Conservation (phyloP, 805 yeast species). For the Zygosaccharomyces bisporus region DNA sequence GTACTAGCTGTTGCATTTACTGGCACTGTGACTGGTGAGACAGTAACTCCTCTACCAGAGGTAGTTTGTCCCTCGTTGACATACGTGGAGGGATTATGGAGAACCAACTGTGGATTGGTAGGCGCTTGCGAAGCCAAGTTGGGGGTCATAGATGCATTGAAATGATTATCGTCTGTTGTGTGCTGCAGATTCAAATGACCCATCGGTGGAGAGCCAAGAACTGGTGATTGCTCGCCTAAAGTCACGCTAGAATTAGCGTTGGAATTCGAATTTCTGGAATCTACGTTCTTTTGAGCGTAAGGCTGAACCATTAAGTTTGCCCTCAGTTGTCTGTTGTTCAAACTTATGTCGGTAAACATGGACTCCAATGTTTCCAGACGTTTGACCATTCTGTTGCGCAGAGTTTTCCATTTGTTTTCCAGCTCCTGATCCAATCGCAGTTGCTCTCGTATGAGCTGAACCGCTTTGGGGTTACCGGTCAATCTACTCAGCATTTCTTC, state of each 20-base stretch:
- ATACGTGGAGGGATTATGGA: constrained; percentile 24
- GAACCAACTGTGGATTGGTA: constrained; percentile 12
- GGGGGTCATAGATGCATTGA: not conserved
- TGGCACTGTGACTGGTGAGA: constrained; percentile 6
- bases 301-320: constrained; percentile 23
- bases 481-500: constrained; percentile 26
- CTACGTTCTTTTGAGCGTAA: constrained; percentile 14
- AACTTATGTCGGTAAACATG: constrained; percentile 24
- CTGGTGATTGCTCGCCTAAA: constrained; percentile 2
- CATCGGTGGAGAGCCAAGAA: constrained; percentile 1
- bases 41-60: constrained; percentile 6
- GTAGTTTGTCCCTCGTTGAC: constrained; percentile 8
- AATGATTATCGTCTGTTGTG: too few species aligned
- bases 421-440: constrained; percentile 25
- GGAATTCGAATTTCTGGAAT: constrained; percentile 9
- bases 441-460: constrained; percentile 28
- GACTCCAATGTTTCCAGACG: constrained; percentile 24
- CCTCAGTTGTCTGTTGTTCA: constrained; percentile 25
- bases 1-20: constrained; percentile 6
- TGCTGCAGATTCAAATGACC: not conserved
- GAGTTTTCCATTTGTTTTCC: constrained; percentile 27
- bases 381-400: constrained; percentile 21
- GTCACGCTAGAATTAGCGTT: constrained; percentile 9
- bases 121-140: not conserved
- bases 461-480: constrained; percentile 23